These are phyloP conservation scores for Hortiboletus flavorubellus DNA, from an alignment of 768 basidiomycete species.

Conservation along the genomic window DNA sequence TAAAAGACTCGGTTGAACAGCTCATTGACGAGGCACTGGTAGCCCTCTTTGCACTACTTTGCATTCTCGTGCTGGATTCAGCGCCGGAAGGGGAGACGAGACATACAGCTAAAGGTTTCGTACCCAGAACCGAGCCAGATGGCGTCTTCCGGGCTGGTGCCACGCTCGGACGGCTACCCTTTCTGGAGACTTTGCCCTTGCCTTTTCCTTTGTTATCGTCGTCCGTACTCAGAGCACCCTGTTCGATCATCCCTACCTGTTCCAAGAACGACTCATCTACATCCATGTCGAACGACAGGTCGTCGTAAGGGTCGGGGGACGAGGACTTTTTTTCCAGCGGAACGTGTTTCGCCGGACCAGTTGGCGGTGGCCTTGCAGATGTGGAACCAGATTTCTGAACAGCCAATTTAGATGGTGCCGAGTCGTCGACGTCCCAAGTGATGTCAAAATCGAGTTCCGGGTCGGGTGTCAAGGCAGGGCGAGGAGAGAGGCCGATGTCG, in stretches of 20 bases:
- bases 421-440: conserved; percentile 27
- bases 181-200: conserved; percentile 12
- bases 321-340: conserved; percentile 7
- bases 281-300: conserved; percentile 34
- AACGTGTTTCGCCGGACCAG: neutral
- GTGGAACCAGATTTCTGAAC: conserved; percentile 7
- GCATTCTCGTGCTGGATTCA: conserved; percentile 16
- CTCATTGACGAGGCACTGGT: conserved; percentile 14
- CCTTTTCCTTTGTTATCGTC: conserved; percentile 20
- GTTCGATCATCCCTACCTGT: conserved; percentile 32
- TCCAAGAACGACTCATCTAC: conserved; percentile 41
- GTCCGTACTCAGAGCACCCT: conserved; percentile 11
- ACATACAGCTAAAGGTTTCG: conserved; percentile 7
- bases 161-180: neutral
- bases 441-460: conserved; percentile 9
- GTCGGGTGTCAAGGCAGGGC: conserved; percentile 21
- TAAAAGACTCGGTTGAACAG: conserved; percentile 6
- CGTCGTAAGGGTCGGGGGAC: conserved; percentile 31
- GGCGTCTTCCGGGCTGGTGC: conserved; percentile 1
- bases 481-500: conserved; percentile 31
- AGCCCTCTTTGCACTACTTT: conserved; percentile 5
- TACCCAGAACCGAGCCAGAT: conserved; percentile 16
- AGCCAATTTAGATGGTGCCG: conserved; percentile 15
- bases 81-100: conserved; percentile 7
- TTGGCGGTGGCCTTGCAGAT: conserved; percentile 3